Conservation (phyloP, 2,329 filamentous ascomycete genomes). For the Torrubiella hemipterigena region DNA sequence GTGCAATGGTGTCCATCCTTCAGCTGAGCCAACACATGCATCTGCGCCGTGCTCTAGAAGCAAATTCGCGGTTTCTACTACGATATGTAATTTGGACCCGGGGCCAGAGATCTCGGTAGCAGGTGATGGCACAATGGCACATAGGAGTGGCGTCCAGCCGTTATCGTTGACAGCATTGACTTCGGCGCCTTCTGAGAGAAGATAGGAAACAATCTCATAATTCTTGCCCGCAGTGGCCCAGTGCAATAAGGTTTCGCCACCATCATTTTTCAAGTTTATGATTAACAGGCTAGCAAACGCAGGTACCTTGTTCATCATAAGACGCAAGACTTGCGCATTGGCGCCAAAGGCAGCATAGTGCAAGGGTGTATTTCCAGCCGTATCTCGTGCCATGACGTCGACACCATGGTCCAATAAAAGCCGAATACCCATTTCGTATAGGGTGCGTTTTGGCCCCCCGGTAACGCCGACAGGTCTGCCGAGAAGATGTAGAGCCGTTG, state of each 20-base stretch:
- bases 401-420: constrained; percentile 11
- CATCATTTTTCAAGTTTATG: constrained; percentile 7
- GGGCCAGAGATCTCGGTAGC: no score
- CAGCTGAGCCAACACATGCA: not conserved
- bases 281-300: constrained; percentile 2
- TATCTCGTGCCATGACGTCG: constrained; percentile 8
- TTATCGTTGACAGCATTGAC: constrained; percentile 8
- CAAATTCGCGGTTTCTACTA: not conserved
- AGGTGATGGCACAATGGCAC: constrained; percentile 3
- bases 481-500: constrained; percentile 12
- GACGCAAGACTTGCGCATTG: constrained; percentile 8
- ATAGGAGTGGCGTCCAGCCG: constrained; percentile 11
- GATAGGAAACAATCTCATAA: constrained; percentile 10
- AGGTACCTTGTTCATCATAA: constrained; percentile 7
- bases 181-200: constrained; percentile 6
- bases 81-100: not conserved
- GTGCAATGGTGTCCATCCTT: not conserved
- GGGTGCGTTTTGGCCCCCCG: not conserved
- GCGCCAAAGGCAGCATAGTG: constrained; percentile 10
- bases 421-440: constrained; percentile 9
- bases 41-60: not conserved
- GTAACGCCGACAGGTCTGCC: constrained; percentile 4
- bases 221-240: constrained; percentile 14
- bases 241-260: constrained; percentile 15
- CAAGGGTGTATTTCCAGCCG: constrained; percentile 12